A percentile compares a stretch with the other conserved stretches of the same genome.
These are phyloP conservation scores for Prunus fruticosa DNA, from an alignment of 306 rosid species.

Conservation along the genomic window DNA sequence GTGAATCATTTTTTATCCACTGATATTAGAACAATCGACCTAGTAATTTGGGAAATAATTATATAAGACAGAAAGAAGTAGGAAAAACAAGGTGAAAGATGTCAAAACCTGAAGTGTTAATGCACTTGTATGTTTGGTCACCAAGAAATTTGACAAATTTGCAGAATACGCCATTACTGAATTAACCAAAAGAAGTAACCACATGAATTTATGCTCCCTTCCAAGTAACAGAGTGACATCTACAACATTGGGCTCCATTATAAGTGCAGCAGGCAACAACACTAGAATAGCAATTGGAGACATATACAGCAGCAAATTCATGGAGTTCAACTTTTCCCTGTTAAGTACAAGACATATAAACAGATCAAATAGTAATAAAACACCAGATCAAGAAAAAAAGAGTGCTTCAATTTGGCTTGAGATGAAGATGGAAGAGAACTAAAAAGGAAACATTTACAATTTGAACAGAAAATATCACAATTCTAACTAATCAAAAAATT, in stretches of 20 bases:
- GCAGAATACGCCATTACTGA: constrained; percentile 84
- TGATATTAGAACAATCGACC: background rate
- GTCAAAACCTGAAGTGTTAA: constrained; percentile 85
- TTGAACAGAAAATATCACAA: background rate
- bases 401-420: background rate
- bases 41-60: background rate
- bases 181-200: constrained; percentile 85
- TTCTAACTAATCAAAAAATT: background rate
- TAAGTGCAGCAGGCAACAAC: constrained; percentile 79
- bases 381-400: background rate
- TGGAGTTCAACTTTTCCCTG: constrained; percentile 97
- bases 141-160: constrained; percentile 92
- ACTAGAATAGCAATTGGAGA: constrained; percentile 82
- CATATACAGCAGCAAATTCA: constrained; percentile 94
- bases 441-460: background rate
- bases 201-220: constrained; percentile 70
- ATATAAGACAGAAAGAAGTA: background rate
- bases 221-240: constrained; percentile 61
- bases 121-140: constrained; percentile 96
- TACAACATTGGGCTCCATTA: constrained; percentile 85
- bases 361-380: constrained; percentile 10
- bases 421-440: background rate
- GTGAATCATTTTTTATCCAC: background rate
- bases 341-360: constrained; percentile 22
- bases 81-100: constrained; percentile 5